These are phyloP conservation scores for Veloporphyrellus conicus DNA, from an alignment of 1,284 basidiomycete genomes.

Conservation along the genomic window DNA sequence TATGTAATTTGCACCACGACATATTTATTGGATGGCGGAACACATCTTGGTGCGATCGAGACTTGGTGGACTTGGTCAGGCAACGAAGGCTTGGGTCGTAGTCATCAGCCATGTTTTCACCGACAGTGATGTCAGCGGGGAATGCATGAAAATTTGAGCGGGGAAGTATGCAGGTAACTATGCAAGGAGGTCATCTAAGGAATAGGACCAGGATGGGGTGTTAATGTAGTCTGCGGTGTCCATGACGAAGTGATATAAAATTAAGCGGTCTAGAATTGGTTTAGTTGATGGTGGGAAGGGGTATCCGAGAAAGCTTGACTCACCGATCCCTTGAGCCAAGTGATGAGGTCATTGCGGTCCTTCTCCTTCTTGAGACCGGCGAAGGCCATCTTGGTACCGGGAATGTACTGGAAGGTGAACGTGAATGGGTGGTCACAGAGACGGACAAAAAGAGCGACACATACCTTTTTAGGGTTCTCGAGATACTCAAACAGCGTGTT, in stretches of 20 bases:
- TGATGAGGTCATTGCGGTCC: slow-evolving; percentile 88
- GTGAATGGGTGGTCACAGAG: neutral
- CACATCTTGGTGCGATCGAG: too few species aligned
- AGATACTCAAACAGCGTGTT: slow-evolving; percentile 92
- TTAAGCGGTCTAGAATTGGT: slow-evolving; percentile 23
- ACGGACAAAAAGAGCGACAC: slow-evolving; percentile 11
- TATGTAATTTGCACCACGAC: neutral
- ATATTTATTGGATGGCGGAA: neutral
- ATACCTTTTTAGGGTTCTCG: slow-evolving; percentile 93
- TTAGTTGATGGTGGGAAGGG: neutral
- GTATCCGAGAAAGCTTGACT: slow-evolving; percentile 18
- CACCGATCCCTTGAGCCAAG: slow-evolving; percentile 71
- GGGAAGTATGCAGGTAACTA: slow-evolving; percentile 24
- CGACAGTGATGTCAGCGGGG: neutral
- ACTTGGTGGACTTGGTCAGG: too few species aligned
- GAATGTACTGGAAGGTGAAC: slow-evolving; percentile 66
- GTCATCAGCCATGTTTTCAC: neutral
- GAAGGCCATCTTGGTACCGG: slow-evolving; percentile 97
- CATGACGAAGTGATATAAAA: slow-evolving; percentile 16
- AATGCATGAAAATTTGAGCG: slow-evolving; percentile 28
- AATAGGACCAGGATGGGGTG: slow-evolving; percentile 27
- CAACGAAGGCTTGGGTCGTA: too few species aligned
- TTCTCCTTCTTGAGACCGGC: slow-evolving; percentile 96
- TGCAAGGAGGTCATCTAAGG: slow-evolving; percentile 31
- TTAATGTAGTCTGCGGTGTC: slow-evolving; percentile 22